phyloP scores from a whole-genome alignment of 768 basidiomycete genomes.

The Leccinum truebloodii region DNA sequence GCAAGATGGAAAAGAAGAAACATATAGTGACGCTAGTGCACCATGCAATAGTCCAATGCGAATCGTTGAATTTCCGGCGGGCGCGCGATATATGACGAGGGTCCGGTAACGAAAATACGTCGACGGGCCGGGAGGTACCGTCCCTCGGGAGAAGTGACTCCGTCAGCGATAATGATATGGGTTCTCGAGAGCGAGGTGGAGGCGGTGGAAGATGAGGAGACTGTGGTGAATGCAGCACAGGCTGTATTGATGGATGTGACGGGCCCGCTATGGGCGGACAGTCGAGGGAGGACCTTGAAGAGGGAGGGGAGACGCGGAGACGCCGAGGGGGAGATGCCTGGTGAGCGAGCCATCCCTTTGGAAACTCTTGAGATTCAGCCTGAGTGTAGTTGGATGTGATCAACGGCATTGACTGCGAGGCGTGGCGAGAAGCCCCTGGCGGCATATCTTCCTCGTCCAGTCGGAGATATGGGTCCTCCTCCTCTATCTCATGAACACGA shows the following conservation, averaged over 20 bases:
- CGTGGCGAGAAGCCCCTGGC: constrained; percentile 37
- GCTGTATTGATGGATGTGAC: constrained; percentile 28
- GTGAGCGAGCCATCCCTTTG: constrained; percentile 71
- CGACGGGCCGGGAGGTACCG: constrained; percentile 59
- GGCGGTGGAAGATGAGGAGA: constrained; percentile 39
- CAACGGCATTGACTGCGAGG: constrained; percentile 38
- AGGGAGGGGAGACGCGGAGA: constrained; percentile 44
- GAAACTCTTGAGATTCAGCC: constrained; percentile 43
- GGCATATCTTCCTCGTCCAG: constrained; percentile 67
- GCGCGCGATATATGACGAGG: constrained; percentile 64
- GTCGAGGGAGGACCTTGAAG: constrained; percentile 36
- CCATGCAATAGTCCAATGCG: constrained; percentile 70
- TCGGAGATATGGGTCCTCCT: constrained; percentile 77
- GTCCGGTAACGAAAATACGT: constrained; percentile 78
- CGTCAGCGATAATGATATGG: constrained; percentile 68
- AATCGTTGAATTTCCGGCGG: constrained; percentile 74
- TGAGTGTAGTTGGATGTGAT: constrained; percentile 36
- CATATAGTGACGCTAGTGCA: constrained; percentile 58
- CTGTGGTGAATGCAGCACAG: constrained; percentile 38
- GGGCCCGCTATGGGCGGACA: constrained; percentile 36
- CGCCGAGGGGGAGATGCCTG: constrained; percentile 60
- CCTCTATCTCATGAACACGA: constrained; percentile 39
- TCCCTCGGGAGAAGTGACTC: constrained; percentile 79
- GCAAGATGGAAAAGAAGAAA: constrained; percentile 48
- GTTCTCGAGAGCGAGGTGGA: constrained; percentile 44